Conservation (phyloP, 805 yeast genomes). For the Sporopachydermia lactativora region DNA sequence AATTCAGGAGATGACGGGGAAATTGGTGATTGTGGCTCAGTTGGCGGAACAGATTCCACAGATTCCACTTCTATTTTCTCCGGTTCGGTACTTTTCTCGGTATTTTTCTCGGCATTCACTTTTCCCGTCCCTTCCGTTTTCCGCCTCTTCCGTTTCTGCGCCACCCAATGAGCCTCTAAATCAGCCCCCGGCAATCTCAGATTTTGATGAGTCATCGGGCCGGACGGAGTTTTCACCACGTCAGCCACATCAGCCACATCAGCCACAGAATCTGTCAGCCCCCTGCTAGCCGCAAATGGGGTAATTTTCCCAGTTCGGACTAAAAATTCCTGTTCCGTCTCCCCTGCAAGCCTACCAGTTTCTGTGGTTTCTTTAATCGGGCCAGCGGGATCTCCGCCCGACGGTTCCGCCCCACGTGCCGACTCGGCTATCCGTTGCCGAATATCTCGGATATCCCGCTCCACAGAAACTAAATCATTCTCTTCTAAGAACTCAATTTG, state of each 20-base stretch:
- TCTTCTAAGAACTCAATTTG: constrained; percentile 39
- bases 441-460: constrained; percentile 52
- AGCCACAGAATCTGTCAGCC: constrained; percentile 32
- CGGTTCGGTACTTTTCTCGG: not conserved
- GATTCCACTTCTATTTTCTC: constrained; percentile 6
- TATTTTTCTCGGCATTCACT: not conserved
- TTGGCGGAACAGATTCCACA: constrained; percentile 13
- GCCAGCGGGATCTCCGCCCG: constrained; percentile 2
- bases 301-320: constrained; percentile 87
- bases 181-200: constrained; percentile 37
- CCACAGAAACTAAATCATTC: constrained; percentile 37
- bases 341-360: constrained; percentile 44
- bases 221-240: not conserved
- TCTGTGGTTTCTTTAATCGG: constrained; percentile 10
- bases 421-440: constrained; percentile 26
- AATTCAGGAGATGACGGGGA: not conserved
- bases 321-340: constrained; percentile 64
- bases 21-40: constrained; percentile 9
- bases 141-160: constrained; percentile 6
- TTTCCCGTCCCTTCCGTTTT: constrained; percentile 1
- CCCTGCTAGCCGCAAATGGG: constrained; percentile 68
- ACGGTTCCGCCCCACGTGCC: constrained; percentile 4
- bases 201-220: constrained; percentile 25
- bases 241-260: constrained; percentile 15
- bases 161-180: constrained; percentile 6